phyloP scores from a whole-genome alignment of 1,139 yeast genomes.

The Yamadazyma buinensis region DNA sequence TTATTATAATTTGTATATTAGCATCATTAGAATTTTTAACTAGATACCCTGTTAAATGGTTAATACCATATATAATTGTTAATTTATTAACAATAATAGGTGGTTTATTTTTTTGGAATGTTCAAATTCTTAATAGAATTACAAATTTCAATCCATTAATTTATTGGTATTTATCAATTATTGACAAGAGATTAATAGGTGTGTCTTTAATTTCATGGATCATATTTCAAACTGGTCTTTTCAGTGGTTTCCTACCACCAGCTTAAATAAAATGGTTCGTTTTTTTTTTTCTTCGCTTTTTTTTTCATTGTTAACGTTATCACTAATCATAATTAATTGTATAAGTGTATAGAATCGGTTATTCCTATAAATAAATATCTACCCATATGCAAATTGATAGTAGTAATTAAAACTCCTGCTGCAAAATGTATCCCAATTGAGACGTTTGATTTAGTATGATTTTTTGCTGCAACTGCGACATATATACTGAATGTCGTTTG shows the following conservation, averaged over 20 bases:
- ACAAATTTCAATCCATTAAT: slow-evolving; percentile 72
- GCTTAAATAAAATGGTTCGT: slow-evolving; percentile 54
- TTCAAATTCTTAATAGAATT: slow-evolving; percentile 80
- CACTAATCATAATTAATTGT: too few relatives aligned
- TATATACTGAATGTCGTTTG: too few relatives aligned
- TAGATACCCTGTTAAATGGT: slow-evolving; percentile 32
- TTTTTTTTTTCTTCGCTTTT: too few relatives aligned
- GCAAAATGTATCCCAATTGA: too few relatives aligned
- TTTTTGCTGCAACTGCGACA: too few relatives aligned
- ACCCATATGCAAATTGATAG: too few relatives aligned
- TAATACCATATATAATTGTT: slow-evolving; percentile 33
- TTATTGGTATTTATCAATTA: slow-evolving; percentile 62
- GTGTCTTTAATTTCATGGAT: slow-evolving; percentile 46
- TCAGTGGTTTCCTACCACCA: slow-evolving; percentile 70
- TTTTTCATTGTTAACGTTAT: too few relatives aligned
- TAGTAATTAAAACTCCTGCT: too few relatives aligned
- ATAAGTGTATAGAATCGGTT: too few relatives aligned
- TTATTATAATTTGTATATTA: slow-evolving; percentile 36
- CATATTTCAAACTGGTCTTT: slow-evolving; percentile 55
- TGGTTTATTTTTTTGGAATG: slow-evolving; percentile 67
- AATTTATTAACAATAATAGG: slow-evolving; percentile 43
- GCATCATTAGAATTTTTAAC: slow-evolving; percentile 25
- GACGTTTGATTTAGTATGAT: too few relatives aligned
- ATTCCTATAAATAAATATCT: too few relatives aligned
- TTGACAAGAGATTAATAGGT: slow-evolving; percentile 5